phyloP scores from a whole-genome alignment of 345 rosid species.

The Isatis tinctoria region DNA sequence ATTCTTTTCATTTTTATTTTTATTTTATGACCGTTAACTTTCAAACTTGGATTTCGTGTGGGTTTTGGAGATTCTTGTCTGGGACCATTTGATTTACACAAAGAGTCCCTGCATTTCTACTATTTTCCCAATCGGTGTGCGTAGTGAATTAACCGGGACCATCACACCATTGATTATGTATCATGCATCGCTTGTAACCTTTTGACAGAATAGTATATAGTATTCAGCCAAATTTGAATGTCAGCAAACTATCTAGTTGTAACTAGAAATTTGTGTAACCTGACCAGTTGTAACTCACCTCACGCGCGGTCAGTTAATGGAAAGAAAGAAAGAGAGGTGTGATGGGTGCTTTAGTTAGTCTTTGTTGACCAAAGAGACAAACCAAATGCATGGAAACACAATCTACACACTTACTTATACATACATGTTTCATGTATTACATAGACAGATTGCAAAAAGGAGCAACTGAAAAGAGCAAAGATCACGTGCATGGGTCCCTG shows the following conservation, averaged over 20 bases:
- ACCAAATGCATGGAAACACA: slow-evolving; percentile 6
- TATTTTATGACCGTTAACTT: slow-evolving; percentile 28
- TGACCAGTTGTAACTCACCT: background rate
- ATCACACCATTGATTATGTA: background rate
- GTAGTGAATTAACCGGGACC: background rate
- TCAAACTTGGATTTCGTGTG: slow-evolving; percentile 27
- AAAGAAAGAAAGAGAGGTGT: no score
- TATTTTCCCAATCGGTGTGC: background rate
- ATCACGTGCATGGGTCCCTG: slow-evolving; percentile 10
- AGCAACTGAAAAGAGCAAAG: slow-evolving; percentile 7
- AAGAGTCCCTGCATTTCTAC: background rate
- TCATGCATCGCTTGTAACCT: background rate
- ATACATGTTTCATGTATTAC: background rate
- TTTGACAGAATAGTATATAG: background rate
- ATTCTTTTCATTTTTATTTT: no score
- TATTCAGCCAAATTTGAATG: background rate
- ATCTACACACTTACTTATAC: background rate
- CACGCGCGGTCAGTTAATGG: background rate
- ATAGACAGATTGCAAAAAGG: background rate
- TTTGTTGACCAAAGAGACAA: background rate
- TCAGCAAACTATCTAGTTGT: background rate
- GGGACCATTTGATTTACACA: slow-evolving; percentile 10
- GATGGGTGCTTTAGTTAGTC: background rate
- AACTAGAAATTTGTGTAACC: background rate
- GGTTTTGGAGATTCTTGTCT: slow-evolving; percentile 27